phyloP scores from a whole-genome alignment of 2,329 filamentous ascomycete species.

The Penicillium frequentans region DNA sequence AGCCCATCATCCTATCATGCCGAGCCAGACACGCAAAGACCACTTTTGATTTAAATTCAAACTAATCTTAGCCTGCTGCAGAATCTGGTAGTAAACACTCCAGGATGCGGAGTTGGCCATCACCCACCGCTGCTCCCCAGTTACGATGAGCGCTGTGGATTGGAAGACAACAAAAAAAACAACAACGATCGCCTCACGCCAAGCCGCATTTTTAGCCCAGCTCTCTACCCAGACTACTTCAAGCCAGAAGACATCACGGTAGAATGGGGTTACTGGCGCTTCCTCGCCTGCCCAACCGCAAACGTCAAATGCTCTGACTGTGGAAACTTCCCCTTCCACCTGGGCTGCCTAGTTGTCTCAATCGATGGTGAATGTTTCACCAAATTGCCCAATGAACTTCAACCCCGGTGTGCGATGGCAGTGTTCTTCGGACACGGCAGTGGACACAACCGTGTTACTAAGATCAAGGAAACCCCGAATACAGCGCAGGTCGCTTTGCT shows the following conservation, averaged over 20 bases:
- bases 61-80: not conserved
- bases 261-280: constrained; percentile 6
- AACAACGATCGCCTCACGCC: not conserved
- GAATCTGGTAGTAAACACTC: not conserved
- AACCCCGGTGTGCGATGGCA: constrained; percentile 7
- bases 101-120: not conserved
- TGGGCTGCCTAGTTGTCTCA: constrained; percentile 5
- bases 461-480: constrained; percentile 7
- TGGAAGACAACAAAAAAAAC: not conserved
- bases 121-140: not conserved
- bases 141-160: not conserved
- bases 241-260: constrained; percentile 6
- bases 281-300: constrained; percentile 8
- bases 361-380: not conserved
- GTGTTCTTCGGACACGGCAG: constrained; percentile 15
- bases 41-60: not conserved
- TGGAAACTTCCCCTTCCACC: constrained; percentile 7
- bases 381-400: not conserved
- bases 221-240: not conserved
- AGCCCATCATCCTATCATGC: not conserved
- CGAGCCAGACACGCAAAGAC: not conserved
- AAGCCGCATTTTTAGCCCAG: not conserved
- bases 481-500: constrained; percentile 21
- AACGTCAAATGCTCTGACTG: constrained; percentile 7
- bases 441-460: constrained; percentile 1